Conservation (phyloP, 768 basidiomycete genomes). For the Zangia roseola region DNA sequence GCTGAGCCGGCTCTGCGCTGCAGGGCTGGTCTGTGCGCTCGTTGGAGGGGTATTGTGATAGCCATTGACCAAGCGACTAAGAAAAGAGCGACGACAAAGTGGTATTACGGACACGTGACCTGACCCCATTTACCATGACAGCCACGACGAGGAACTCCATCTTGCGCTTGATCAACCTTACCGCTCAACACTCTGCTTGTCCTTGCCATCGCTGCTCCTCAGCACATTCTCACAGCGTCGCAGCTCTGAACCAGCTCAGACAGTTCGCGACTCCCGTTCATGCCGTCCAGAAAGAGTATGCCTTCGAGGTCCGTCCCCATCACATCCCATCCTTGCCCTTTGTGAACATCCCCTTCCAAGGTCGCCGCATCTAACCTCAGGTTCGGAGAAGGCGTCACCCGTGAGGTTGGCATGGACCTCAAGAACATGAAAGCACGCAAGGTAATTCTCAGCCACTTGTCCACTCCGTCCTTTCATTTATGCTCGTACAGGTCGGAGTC, state of each 20-base stretch:
- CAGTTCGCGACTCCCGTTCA: conserved; percentile 78
- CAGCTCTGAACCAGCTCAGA: conserved; percentile 60
- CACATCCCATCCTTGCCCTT: neutral
- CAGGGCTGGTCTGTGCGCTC: conserved; percentile 36
- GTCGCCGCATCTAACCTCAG: conserved; percentile 85
- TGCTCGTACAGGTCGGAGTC: conserved; percentile 73
- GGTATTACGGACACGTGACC: too few relatives aligned
- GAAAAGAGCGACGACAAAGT: too few relatives aligned
- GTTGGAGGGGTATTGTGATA: conserved; percentile 46
- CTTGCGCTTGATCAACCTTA: conserved; percentile 65
- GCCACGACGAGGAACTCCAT: conserved; percentile 59
- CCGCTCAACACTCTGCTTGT: conserved; percentile 70
- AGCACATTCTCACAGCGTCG: conserved; percentile 38
- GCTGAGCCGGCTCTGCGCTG: conserved; percentile 38
- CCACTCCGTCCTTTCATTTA: conserved; percentile 7
- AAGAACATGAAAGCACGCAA: conserved; percentile 91
- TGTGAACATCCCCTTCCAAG: conserved; percentile 34
- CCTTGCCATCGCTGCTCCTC: conserved; percentile 74
- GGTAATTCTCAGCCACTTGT: conserved; percentile 37
- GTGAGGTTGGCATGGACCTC: conserved; percentile 90
- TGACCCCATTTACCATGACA: conserved; percentile 35
- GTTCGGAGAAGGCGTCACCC: conserved; percentile 88
- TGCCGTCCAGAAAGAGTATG: conserved; percentile 78
- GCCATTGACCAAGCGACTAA: conserved; percentile 35
- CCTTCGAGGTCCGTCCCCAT: conserved; percentile 65